Conservation (phyloP, 2,329 filamentous ascomycete genomes). For the Alternaria angustiovoidea region DNA sequence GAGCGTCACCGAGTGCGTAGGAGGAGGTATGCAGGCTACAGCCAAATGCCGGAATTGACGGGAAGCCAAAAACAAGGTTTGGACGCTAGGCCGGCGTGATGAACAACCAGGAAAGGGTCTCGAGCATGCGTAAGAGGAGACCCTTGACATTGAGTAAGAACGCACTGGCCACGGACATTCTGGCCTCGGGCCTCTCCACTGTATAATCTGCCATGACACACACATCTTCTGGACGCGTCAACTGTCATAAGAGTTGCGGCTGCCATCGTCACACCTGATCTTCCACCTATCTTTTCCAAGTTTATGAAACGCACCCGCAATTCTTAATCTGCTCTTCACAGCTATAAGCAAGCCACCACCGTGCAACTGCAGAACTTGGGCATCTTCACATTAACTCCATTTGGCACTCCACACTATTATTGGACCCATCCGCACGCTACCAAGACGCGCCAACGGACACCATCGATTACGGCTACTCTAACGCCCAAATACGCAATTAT, state of each 20-base stretch:
- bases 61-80: slow-evolving; percentile 13
- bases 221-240: slow-evolving; percentile 16
- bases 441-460: slow-evolving; percentile 33
- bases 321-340: slow-evolving; percentile 1
- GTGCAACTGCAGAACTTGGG: slow-evolving; percentile 4
- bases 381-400: slow-evolving; percentile 9
- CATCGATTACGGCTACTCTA: slow-evolving; percentile 29
- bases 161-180: slow-evolving; percentile 12
- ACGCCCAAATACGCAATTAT: slow-evolving; percentile 26
- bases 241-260: slow-evolving; percentile 14
- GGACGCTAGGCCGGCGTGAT: slow-evolving; percentile 7
- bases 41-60: slow-evolving; percentile 7
- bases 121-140: slow-evolving; percentile 9
- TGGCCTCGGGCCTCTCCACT: slow-evolving; percentile 16
- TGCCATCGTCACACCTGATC: slow-evolving; percentile 6
- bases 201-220: slow-evolving; percentile 21
- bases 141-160: slow-evolving; percentile 11
- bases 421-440: slow-evolving; percentile 27
- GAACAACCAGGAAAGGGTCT: slow-evolving; percentile 17
- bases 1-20: not conserved
- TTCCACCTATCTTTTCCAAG: not conserved
- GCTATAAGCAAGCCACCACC: slow-evolving; percentile 10
- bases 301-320: not conserved
- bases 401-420: slow-evolving; percentile 18
- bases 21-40: slow-evolving; percentile 5